These are phyloP conservation scores for Blastomyces percursus DNA, from an alignment of 2,329 filamentous ascomycete genomes.

Conservation along the genomic window DNA sequence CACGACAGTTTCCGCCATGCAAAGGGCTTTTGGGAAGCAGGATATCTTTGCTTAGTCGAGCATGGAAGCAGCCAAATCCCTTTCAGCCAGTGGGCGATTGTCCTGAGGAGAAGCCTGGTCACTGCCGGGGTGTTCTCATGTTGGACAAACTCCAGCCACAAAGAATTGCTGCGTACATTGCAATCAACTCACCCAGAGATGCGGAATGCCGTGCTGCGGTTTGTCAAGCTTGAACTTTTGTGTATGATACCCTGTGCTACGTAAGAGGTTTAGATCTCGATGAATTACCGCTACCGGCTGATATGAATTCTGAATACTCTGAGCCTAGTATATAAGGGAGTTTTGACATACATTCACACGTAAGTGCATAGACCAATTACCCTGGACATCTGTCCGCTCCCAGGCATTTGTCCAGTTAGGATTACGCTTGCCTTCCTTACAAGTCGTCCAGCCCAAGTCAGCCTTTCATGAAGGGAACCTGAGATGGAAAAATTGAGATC, in stretches of 20 bases:
- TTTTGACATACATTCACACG: background rate
- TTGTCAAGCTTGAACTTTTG: background rate
- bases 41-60: background rate
- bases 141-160: background rate
- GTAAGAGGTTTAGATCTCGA: background rate
- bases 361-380: background rate
- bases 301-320: background rate
- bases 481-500: slow-evolving; percentile 40
- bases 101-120: background rate
- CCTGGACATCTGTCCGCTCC: too few relatives aligned
- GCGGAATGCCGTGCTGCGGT: background rate
- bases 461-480: slow-evolving; percentile 37
- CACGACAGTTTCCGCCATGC: background rate
- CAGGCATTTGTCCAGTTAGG: slow-evolving; percentile 10
- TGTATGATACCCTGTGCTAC: background rate
- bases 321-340: background rate
- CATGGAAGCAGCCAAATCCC: background rate
- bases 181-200: too few relatives aligned
- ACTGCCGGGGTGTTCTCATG: background rate
- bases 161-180: background rate
- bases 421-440: slow-evolving; percentile 31
- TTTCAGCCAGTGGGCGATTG: background rate
- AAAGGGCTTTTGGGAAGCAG: background rate
- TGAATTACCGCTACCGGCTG: background rate
- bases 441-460: slow-evolving; percentile 37